Evolutionary conservation across 352 stramenopile genomes (phyloP), one percentile per base, ranked within the genome.

Genomic region (Globisporangium heterothallicum): DNA sequence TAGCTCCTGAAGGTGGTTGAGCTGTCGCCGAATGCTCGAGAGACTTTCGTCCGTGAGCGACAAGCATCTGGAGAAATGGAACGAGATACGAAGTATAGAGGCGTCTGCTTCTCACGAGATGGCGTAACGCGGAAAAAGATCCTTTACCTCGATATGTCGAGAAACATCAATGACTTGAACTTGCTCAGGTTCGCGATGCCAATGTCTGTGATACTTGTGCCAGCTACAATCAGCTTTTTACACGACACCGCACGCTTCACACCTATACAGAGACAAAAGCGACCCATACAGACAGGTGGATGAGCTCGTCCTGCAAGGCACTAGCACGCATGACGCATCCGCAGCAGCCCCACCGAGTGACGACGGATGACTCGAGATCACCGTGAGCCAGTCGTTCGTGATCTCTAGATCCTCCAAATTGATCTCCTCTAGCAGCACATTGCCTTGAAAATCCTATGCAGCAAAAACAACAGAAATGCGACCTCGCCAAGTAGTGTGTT

Each of bases 41-140:
- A 87, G 53, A 6, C 68, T 74, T 21, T 70, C 74, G 48, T 88
- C 77, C 12, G 77, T 86, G 18, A 91, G 58, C 8, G 58, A 42
- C 3, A 64, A 62, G 30, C 79, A 91, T 49, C 59, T 74, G 32
- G 6, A 41, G 22, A 1, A 21, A 19, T n/a, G n/a, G n/a, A n/a
- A n/a, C n/a, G n/a, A n/a, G n/a, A n/a, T n/a, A n/a, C n/a, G n/a
- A n/a, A n/a, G n/a, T n/a, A n/a, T n/a, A n/a, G n/a, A n/a, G n/a
- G n/a, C n/a, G n/a, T n/a, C n/a, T n/a, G n/a, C n/a, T n/a, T n/a
- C n/a, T n/a, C n/a, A n/a, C n/a, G n/a, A n/a, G n/a, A n/a, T n/a
- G n/a, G n/a, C n/a, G n/a, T n/a, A n/a, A n/a, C n/a, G n/a, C n/a
- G n/a, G n/a, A n/a, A n/a, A 18, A 29, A 5, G 18, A 7, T 45